Base-by-base conservation (phyloP, 352 stramenopile genomes). In the Globisporangium spiculum region DNA sequence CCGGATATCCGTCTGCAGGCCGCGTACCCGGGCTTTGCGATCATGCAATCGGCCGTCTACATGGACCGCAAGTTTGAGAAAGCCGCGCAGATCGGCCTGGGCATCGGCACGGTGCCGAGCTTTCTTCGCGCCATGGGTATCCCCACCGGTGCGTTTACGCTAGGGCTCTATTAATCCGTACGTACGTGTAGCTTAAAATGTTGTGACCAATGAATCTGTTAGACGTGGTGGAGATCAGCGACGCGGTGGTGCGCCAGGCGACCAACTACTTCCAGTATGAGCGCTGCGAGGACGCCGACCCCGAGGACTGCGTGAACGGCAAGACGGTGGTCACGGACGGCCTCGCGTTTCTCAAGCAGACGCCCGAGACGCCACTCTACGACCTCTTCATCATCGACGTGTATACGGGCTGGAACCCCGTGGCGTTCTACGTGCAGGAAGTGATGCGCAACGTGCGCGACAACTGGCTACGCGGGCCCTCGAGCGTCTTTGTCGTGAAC, bases 221-320 rank as follows among this genome's bases (percentile, higher is more conserved):
- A 80, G 85, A 93, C 71, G 86, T 91, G 20, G 79, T 92, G 36
- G 86, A 93, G 72, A 91, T 93, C 72, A 93, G 83, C 60, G 65
- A 77, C 16, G 79, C 80, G 0, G 83, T 91, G 24, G 83, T 90
- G 68, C 75, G 73, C 8, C 81, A 90, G 55, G 86, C 86, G 0
- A 64, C 78, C n/a, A 73, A 83, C 53, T 86, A 88, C 64, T 93
- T 93, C 71, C 80, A 88, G 64, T 93, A 91, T 65, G 75, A 91
- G 60, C 72, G 70, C 34, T 93, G 86, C 46, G 72, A 76, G 27
- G 69, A 74, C 6, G 70, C 79, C n/a, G 78, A 84, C 57, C 68
- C 59, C 0, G 70, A 78, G 46, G 63, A 74, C 3, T 93, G 85
- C 44, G 44, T 56, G 1, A 71, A 77, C 24, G 86, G 86, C 63